These are phyloP conservation scores for Aquilaria agallochum DNA, from an alignment of 441 rosid species.

Conservation along the genomic window DNA sequence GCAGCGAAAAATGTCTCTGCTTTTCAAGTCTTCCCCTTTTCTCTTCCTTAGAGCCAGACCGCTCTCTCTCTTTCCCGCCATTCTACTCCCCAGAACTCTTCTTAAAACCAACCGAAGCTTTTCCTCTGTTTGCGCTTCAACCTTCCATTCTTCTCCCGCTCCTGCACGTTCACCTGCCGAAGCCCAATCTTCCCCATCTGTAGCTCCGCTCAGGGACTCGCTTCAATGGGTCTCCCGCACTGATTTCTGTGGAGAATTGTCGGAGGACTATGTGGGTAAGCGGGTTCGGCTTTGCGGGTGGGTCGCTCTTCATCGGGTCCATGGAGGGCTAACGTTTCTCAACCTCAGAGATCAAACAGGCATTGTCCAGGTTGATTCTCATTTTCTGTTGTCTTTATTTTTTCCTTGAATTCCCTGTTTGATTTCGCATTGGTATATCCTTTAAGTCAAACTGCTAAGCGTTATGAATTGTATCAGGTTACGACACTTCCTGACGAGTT, in stretches of 20 bases:
- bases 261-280: constrained; percentile 57
- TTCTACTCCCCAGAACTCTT: constrained; percentile 14
- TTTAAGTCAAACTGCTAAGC: too few relatives aligned
- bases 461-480: constrained; percentile 29
- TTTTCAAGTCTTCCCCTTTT: constrained; percentile 48
- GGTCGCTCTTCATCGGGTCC: constrained; percentile 92
- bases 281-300: constrained; percentile 89
- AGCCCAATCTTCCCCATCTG: constrained; percentile 3
- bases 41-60: constrained; percentile 32
- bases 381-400: neutral
- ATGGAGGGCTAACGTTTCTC: constrained; percentile 86
- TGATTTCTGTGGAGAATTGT: constrained; percentile 60
- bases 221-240: constrained; percentile 86
- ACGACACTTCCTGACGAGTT: constrained; percentile 80
- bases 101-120: constrained; percentile 16
- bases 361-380: constrained; percentile 61
- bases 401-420: too few relatives aligned
- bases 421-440: too few relatives aligned
- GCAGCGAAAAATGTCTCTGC: constrained; percentile 40
- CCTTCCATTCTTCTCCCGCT: constrained; percentile 17
- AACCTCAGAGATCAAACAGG: constrained; percentile 97
- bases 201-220: constrained; percentile 20
- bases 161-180: constrained; percentile 22
- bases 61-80: constrained; percentile 21
- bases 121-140: constrained; percentile 28